A percentile compares a stretch with the other conserved stretches of the same genome.
These are phyloP conservation scores for Neurospora sublineolata DNA, from an alignment of 495 filamentous ascomycete species.

Conservation along the genomic window DNA sequence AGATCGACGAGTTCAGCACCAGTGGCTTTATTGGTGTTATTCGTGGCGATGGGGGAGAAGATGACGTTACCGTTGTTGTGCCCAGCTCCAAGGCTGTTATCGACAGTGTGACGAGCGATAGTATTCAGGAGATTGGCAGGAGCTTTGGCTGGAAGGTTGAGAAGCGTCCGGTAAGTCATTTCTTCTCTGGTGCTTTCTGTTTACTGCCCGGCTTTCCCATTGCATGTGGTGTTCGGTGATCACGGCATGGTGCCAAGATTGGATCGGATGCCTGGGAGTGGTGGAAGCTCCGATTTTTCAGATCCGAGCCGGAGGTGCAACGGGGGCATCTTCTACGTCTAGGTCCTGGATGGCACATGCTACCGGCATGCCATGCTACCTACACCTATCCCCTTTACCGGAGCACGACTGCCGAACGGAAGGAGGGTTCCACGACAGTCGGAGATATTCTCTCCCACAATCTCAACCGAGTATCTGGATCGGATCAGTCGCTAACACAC, in stretches of 20 bases:
- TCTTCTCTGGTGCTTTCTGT: neutral
- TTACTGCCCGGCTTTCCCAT: neutral
- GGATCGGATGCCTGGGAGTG: neutral
- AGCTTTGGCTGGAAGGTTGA: conserved; percentile 60
- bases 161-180: conserved; percentile 36
- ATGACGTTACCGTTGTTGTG: conserved; percentile 53
- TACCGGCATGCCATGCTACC: neutral
- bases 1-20: conserved; percentile 86
- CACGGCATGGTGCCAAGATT: neutral
- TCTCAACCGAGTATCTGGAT: neutral
- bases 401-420: neutral
- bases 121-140: conserved; percentile 53
- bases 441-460: neutral
- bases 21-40: conserved; percentile 71
- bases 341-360: neutral
- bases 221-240: neutral
- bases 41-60: conserved; percentile 39
- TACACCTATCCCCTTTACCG: neutral
- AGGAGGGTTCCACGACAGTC: neutral
- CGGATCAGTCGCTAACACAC: neutral
- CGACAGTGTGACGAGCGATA: conserved; percentile 66
- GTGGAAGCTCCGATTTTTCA: neutral
- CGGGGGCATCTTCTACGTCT: neutral
- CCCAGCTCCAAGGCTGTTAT: conserved; percentile 76
- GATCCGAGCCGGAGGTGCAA: neutral